Evolutionary conservation across 179 eudicot genomes (phyloP).

Genomic region (Gypsophila paniculata): DNA sequence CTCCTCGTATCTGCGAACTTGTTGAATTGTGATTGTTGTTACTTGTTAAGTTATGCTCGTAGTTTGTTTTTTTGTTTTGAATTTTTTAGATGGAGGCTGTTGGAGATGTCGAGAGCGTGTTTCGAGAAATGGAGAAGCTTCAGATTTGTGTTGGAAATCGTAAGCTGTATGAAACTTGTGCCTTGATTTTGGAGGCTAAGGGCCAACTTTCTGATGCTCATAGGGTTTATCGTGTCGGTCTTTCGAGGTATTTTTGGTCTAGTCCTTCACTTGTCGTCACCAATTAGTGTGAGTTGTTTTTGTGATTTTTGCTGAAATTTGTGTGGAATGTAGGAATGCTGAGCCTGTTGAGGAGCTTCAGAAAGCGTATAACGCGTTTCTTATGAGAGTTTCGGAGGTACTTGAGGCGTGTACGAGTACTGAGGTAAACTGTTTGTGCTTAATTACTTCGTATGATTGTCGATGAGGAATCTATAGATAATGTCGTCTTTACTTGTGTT

Average conservation of each 20-base stretch:
- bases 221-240: slow-evolving; percentile 58
- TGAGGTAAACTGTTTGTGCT: slow-evolving; percentile 60
- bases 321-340: slow-evolving; percentile 54
- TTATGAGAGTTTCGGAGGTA: slow-evolving; percentile 46
- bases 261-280: not conserved
- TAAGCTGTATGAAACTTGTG: slow-evolving; percentile 55
- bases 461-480: slow-evolving; percentile 13
- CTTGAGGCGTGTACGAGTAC: slow-evolving; percentile 36
- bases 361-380: slow-evolving; percentile 56
- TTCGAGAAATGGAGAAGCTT: slow-evolving; percentile 54
- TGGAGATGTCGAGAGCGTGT: slow-evolving; percentile 46
- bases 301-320: not conserved
- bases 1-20: not conserved
- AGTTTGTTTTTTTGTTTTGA: not conserved
- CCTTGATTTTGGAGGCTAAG: slow-evolving; percentile 63
- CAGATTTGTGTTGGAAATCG: slow-evolving; percentile 53
- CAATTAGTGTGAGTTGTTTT: not conserved
- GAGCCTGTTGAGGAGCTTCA: slow-evolving; percentile 75
- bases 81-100: slow-evolving; percentile 55
- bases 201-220: slow-evolving; percentile 60
- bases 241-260: slow-evolving; percentile 46
- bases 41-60: not conserved
- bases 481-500: not conserved
- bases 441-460: too few relatives aligned
- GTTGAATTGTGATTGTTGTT: not conserved